These are phyloP conservation scores for Penicillium waksmanii DNA, from an alignment of 495 filamentous ascomycete genomes.

Conservation along the genomic window DNA sequence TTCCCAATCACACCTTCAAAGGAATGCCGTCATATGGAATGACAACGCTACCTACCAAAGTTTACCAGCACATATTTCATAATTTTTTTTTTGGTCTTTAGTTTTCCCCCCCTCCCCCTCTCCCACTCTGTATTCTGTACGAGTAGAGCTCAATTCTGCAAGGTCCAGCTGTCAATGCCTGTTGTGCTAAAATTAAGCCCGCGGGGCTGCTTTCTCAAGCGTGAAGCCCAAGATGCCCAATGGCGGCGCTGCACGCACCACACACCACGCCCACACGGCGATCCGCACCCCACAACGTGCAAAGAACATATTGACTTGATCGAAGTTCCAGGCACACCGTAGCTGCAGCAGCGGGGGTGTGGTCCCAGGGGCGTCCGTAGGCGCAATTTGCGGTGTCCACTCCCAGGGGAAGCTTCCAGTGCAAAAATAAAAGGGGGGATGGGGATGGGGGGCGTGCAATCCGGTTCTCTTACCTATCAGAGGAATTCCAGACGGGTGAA, in stretches of 20 bases:
- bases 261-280: slow-evolving; percentile 16
- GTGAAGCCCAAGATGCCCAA: slow-evolving; percentile 22
- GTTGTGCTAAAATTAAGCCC: slow-evolving; percentile 1
- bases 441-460: background rate
- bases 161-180: too few species aligned
- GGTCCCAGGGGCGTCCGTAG: slow-evolving; percentile 12
- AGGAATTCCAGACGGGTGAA: slow-evolving; percentile 16
- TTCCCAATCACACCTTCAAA: background rate
- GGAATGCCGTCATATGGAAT: slow-evolving; percentile 2
- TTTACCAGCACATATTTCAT: slow-evolving; percentile 3
- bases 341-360: background rate
- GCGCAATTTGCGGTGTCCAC: slow-evolving; percentile 13
- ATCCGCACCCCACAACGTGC: slow-evolving; percentile 38
- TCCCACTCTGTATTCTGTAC: background rate
- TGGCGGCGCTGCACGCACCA: slow-evolving; percentile 19
- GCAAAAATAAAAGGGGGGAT: background rate
- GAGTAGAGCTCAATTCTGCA: background rate
- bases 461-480: slow-evolving; percentile 17
- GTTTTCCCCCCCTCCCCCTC: too few species aligned
- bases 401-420: background rate
- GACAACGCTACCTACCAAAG: background rate
- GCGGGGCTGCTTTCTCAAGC: slow-evolving; percentile 19
- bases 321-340: slow-evolving; percentile 10
- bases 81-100: background rate
- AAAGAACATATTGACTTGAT: slow-evolving; percentile 21